Conservation (phyloP, 495 filamentous ascomycete species). For the Penicillium macrosclerotiorum region DNA sequence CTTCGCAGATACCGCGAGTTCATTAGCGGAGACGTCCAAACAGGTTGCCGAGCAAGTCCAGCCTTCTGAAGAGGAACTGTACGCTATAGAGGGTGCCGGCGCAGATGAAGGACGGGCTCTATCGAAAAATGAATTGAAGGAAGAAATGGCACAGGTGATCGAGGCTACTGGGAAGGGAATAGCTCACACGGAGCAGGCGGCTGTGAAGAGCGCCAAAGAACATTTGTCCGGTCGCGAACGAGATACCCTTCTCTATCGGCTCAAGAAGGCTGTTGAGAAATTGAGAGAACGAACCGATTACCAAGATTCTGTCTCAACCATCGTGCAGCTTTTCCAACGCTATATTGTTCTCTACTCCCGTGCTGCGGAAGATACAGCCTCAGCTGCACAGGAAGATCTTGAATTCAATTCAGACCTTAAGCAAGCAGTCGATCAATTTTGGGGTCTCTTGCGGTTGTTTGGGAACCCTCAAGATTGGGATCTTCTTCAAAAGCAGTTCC, state of each 20-base stretch:
- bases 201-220: slow-evolving; percentile 62
- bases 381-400: slow-evolving; percentile 64
- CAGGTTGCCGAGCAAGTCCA: slow-evolving; percentile 69
- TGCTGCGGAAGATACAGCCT: slow-evolving; percentile 61
- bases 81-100: slow-evolving; percentile 55
- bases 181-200: slow-evolving; percentile 61
- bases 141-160: slow-evolving; percentile 61
- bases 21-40: slow-evolving; percentile 67
- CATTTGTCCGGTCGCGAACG: slow-evolving; percentile 67
- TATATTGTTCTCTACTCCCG: slow-evolving; percentile 77
- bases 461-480: slow-evolving; percentile 76
- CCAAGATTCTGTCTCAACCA: slow-evolving; percentile 75
- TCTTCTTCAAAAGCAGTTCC: slow-evolving; percentile 61
- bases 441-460: slow-evolving; percentile 73
- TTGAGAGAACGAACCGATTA: slow-evolving; percentile 78
- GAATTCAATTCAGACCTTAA: slow-evolving; percentile 72
- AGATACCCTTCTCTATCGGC: slow-evolving; percentile 67
- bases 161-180: slow-evolving; percentile 63
- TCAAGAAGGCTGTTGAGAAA: slow-evolving; percentile 74
- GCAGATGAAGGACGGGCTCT: slow-evolving; percentile 52
- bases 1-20: slow-evolving; percentile 81
- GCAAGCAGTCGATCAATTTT: slow-evolving; percentile 71
- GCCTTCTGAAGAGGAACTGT: slow-evolving; percentile 60
- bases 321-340: slow-evolving; percentile 71
- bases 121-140: slow-evolving; percentile 57